A percentile compares a stretch with the other conserved stretches of the same genome.
Conservation (phyloP, 2,329 filamentous ascomycete species). For the Fusarium torreyae region DNA sequence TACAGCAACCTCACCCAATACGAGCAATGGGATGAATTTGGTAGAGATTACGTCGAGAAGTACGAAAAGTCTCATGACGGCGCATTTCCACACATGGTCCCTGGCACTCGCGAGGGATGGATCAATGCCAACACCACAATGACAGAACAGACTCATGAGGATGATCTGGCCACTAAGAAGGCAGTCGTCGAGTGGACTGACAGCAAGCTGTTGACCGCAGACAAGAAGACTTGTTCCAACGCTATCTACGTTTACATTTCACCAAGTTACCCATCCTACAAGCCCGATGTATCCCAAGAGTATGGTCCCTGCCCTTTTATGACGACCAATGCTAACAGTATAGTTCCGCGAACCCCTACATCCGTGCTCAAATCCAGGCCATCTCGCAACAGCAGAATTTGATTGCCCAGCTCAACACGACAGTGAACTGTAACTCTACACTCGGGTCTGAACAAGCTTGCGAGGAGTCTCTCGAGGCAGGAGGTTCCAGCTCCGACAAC, state of each 20-base stretch:
- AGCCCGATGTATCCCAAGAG: slow-evolving; percentile 29
- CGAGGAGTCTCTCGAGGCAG: not conserved
- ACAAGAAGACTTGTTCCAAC: slow-evolving; percentile 14
- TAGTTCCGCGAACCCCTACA: slow-evolving; percentile 14
- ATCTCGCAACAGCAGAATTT: not conserved
- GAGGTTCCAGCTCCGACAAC: accelerated
- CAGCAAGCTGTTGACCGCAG: not conserved
- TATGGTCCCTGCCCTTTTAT: not conserved
- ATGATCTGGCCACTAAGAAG: slow-evolving; percentile 12
- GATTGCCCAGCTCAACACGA: slow-evolving; percentile 8
- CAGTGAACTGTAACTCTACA: slow-evolving; percentile 19
- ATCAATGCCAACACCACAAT: not conserved
- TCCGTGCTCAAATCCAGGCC: not conserved
- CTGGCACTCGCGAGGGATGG: slow-evolving; percentile 10
- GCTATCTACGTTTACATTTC: slow-evolving; percentile 26
- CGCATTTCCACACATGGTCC: slow-evolving; percentile 17
- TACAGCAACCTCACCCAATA: slow-evolving; percentile 13
- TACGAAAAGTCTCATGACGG: slow-evolving; percentile 11
- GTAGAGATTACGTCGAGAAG: slow-evolving; percentile 3
- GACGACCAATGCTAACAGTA: not conserved
- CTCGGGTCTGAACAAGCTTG: slow-evolving; percentile 18
- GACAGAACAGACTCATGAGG: not conserved
- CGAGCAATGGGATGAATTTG: slow-evolving; percentile 22
- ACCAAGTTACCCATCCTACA: not conserved
- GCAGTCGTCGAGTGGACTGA: slow-evolving; percentile 11